Percentiles rank a stretch among this genome's conserved stretches.
Conservation (phyloP, 2,329 filamentous ascomycete genomes). For the Chaetomiaceae sp. region DNA sequence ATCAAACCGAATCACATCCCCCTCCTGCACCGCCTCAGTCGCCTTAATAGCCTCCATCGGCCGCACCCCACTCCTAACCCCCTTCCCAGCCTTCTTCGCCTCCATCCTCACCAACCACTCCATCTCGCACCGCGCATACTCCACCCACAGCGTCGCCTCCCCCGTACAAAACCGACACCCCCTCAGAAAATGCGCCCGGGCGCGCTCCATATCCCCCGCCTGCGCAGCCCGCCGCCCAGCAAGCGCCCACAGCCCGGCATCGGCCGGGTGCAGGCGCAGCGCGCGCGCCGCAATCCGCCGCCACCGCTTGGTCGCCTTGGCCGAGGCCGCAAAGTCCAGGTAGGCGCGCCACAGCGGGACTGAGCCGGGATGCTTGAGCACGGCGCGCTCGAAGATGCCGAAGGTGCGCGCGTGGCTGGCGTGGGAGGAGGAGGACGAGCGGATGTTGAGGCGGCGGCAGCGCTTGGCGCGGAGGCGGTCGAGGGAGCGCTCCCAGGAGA, state of each 20-base stretch:
- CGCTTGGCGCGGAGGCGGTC: conserved; percentile 78
- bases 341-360: conserved; percentile 85
- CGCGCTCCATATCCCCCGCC: conserved; percentile 81
- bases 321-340: conserved; percentile 70
- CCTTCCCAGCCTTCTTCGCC: conserved; percentile 54
- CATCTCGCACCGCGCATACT: conserved; percentile 89
- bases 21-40: conserved; percentile 47
- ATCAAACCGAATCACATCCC: conserved; percentile 34
- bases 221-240: conserved; percentile 73
- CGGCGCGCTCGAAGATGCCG: conserved; percentile 81
- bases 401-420: conserved; percentile 79
- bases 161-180: conserved; percentile 84
- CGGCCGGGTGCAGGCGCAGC: conserved; percentile 78
- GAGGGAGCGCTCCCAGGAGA: conserved; percentile 63
- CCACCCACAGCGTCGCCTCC: conserved; percentile 72
- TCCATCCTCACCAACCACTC: conserved; percentile 82
- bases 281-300: conserved; percentile 62
- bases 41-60: conserved; percentile 36
- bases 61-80: conserved; percentile 33
- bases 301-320: conserved; percentile 62
- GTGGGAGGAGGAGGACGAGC: conserved; percentile 59
- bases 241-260: conserved; percentile 79
- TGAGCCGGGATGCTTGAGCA: conserved; percentile 77
- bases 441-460: conserved; percentile 73
- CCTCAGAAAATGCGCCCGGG: conserved; percentile 79